phyloP scores from a whole-genome alignment of 73 alveolate genomes.

The Paramecium tetraurelia region DNA sequence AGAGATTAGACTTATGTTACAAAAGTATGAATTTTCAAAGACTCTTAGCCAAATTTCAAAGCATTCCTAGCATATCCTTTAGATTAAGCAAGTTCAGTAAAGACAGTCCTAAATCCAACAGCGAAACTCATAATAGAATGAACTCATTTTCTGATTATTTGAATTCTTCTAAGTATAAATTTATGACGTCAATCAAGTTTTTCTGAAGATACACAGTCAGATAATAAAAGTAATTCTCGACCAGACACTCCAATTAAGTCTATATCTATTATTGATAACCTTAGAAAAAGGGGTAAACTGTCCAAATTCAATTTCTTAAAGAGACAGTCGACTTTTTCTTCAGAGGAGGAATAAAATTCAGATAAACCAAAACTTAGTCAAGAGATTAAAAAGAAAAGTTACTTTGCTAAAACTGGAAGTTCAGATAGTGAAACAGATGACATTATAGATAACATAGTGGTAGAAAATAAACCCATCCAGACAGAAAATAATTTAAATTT shows the following conservation, averaged over 20 bases:
- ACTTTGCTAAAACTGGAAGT: not conserved
- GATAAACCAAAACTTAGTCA: not conserved
- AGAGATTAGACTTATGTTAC: not conserved
- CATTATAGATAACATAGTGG: not conserved
- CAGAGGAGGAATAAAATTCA: not conserved
- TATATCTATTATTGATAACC: not conserved
- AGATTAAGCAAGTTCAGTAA: not conserved
- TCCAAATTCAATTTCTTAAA: not conserved
- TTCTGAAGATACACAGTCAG: not conserved
- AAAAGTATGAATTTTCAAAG: not conserved
- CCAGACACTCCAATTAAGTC: constrained; percentile 3
- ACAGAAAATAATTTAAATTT: not conserved
- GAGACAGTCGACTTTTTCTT: not conserved
- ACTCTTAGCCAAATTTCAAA: not conserved
- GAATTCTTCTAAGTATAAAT: not conserved
- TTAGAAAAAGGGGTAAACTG: not conserved
- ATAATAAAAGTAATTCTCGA: not conserved
- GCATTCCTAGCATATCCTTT: not conserved
- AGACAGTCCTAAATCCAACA: constrained; percentile 11
- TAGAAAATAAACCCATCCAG: not conserved
- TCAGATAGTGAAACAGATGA: constrained; percentile 9
- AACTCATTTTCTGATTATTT: not conserved
- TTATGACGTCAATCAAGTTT: not conserved
- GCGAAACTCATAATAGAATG: not conserved
- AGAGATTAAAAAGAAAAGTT: not conserved